A percentile compares a stretch with the other conserved stretches of the same genome.
phyloP scores from a whole-genome alignment of 768 basidiomycete genomes.

The Termitomyces sp. region DNA sequence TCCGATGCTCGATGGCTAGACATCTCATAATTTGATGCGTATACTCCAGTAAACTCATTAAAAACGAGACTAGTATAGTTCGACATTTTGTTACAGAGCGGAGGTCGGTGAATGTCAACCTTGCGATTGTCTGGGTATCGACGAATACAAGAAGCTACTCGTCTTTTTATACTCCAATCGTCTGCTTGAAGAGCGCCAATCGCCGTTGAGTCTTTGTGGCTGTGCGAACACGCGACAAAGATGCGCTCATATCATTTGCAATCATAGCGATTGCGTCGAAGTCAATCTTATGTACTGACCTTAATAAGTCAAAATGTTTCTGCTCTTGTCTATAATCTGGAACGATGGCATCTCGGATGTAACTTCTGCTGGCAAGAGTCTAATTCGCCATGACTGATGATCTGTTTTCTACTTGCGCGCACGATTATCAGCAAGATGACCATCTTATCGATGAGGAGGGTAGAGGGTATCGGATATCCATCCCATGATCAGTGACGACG shows the following conservation, averaged over 20 bases:
- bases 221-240: neutral
- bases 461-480: slow-evolving; percentile 1
- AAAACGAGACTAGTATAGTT: neutral
- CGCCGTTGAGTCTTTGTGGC: slow-evolving; percentile 1
- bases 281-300: slow-evolving; percentile 1
- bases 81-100: slow-evolving; percentile 1
- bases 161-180: slow-evolving; percentile 1
- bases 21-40: neutral
- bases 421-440: slow-evolving; percentile 8
- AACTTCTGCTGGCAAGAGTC: neutral
- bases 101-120: neutral
- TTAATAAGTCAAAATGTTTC: neutral
- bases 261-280: slow-evolving; percentile 1
- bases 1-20: neutral
- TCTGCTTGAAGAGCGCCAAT: neutral
- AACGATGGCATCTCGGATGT: neutral
- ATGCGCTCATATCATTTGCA: neutral
- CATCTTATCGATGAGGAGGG: slow-evolving; percentile 9
- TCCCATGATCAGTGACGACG: slow-evolving; percentile 1
- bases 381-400: neutral
- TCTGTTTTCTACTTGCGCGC: neutral
- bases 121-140: neutral
- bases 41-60: neutral
- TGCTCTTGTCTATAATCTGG: neutral
- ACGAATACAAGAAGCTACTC: neutral